These are phyloP conservation scores for Phlyctochytrium bullatum DNA, from an alignment of 192 early-diverging fungal species.

Conservation along the genomic window DNA sequence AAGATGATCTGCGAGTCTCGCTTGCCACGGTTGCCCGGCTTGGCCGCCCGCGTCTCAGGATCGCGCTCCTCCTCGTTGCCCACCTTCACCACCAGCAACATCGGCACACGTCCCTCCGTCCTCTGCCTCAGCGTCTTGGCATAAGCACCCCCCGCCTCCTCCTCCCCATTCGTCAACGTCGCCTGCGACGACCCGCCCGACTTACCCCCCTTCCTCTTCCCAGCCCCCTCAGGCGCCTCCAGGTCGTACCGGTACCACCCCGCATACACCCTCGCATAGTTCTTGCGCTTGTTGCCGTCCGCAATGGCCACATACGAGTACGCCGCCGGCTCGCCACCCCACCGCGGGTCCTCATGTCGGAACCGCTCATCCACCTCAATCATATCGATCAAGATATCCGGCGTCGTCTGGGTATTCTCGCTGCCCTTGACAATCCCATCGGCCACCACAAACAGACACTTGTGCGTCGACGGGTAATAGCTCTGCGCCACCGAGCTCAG, in stretches of 20 bases:
- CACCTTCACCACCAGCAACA: slow-evolving; percentile 48
- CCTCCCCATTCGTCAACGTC: slow-evolving; percentile 13
- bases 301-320: slow-evolving; percentile 83
- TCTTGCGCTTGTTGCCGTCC: slow-evolving; percentile 87
- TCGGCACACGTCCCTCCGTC: slow-evolving; percentile 42
- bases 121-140: slow-evolving; percentile 31
- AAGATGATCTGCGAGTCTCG: slow-evolving; percentile 95
- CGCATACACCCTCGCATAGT: slow-evolving; percentile 90
- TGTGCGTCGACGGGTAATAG: slow-evolving; percentile 83
- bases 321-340: slow-evolving; percentile 59
- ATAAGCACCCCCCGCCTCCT: slow-evolving; percentile 2
- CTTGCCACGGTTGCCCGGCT: slow-evolving; percentile 78
- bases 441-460: slow-evolving; percentile 80
- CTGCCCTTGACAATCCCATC: slow-evolving; percentile 87
- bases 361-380: slow-evolving; percentile 56
- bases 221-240: neutral
- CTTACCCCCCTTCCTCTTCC: slow-evolving; percentile 15
- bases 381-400: slow-evolving; percentile 82
- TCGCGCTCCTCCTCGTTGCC: slow-evolving; percentile 48
- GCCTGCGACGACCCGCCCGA: neutral
- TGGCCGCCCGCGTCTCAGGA: slow-evolving; percentile 26
- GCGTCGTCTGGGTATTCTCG: slow-evolving; percentile 78
- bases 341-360: slow-evolving; percentile 37
- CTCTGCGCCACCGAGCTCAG: slow-evolving; percentile 80
- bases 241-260: slow-evolving; percentile 70